Evolutionary conservation across 176 grass and related monocot genomes (phyloP).

Genomic region (Neostapfia colusana): DNA sequence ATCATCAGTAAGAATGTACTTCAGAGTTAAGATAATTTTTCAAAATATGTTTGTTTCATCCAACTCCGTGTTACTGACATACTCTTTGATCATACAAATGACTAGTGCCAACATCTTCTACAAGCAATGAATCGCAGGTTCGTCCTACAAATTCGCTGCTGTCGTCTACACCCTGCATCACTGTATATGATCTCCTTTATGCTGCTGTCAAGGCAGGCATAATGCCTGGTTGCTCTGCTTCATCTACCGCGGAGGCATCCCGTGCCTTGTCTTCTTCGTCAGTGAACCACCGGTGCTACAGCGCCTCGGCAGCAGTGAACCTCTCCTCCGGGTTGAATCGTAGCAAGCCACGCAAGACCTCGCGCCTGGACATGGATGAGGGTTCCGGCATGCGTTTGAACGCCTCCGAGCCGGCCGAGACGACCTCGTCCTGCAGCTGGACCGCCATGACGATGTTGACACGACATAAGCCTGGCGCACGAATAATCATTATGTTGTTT

Average conservation of each 20-base stretch:
- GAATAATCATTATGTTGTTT: no score
- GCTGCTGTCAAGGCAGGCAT: background rate
- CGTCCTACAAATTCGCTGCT: background rate
- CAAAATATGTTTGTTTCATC: no score
- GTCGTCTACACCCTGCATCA: no score
- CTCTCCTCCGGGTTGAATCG: background rate
- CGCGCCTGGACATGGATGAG: background rate
- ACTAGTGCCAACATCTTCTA: no score
- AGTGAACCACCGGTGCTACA: background rate
- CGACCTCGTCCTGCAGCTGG: background rate
- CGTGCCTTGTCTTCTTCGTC: background rate
- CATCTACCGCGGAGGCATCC: background rate
- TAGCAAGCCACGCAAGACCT: background rate
- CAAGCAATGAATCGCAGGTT: background rate
- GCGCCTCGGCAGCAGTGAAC: background rate
- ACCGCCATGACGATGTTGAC: background rate
- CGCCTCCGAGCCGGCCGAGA: background rate
- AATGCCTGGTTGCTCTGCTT: background rate
- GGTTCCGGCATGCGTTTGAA: background rate
- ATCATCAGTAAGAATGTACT: no score
- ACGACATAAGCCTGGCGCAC: no score
- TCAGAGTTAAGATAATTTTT: no score
- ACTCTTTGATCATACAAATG: no score
- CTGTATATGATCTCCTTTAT: no score
- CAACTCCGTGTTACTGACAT: no score